Evolutionary conservation across 2,329 filamentous ascomycete genomes (phyloP).

Genomic region (Calonectria pseudoturangicola): DNA sequence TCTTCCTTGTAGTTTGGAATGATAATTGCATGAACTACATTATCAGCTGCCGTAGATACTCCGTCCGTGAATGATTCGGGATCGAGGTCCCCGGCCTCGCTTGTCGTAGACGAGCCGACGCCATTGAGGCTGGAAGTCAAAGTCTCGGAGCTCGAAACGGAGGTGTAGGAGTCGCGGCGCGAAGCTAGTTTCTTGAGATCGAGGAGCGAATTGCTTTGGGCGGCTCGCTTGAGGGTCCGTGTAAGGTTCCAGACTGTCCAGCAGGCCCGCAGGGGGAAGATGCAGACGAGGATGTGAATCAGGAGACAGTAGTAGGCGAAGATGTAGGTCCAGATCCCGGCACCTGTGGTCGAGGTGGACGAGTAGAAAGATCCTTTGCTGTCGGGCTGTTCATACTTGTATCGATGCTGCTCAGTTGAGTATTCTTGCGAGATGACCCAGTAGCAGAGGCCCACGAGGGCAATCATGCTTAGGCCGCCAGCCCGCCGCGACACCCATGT

Average conservation of each 20-base stretch:
- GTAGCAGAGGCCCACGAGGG: slow-evolving; percentile 69
- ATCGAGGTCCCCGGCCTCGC: slow-evolving; percentile 72
- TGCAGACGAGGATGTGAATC: slow-evolving; percentile 78
- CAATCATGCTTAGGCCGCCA: slow-evolving; percentile 73
- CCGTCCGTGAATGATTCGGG: slow-evolving; percentile 67
- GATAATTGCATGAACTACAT: slow-evolving; percentile 79
- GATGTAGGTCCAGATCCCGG: slow-evolving; percentile 70
- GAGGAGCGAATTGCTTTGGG: slow-evolving; percentile 66
- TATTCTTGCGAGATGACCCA: slow-evolving; percentile 73
- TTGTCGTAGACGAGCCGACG: slow-evolving; percentile 68
- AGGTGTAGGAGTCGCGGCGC: slow-evolving; percentile 72
- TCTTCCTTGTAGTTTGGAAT: slow-evolving; percentile 86
- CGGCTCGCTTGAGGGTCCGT: slow-evolving; percentile 67
- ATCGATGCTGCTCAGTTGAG: slow-evolving; percentile 64
- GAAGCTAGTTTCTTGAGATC: slow-evolving; percentile 67
- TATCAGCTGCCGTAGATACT: slow-evolving; percentile 63
- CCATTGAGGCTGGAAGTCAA: slow-evolving; percentile 66
- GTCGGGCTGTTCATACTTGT: slow-evolving; percentile 65
- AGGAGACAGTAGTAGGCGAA: slow-evolving; percentile 80
- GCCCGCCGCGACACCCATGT: slow-evolving; percentile 72
- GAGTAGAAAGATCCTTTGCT: slow-evolving; percentile 57
- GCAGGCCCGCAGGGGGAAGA: slow-evolving; percentile 78
- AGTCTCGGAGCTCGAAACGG: slow-evolving; percentile 74
- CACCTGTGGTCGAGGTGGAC: slow-evolving; percentile 60
- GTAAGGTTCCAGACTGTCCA: slow-evolving; percentile 77